A percentile compares a stretch with the other conserved stretches of the same genome.
Evolutionary conservation across 108 stramenopile species (phyloP).

Genomic region (Aurantiochytrium sp.): DNA sequence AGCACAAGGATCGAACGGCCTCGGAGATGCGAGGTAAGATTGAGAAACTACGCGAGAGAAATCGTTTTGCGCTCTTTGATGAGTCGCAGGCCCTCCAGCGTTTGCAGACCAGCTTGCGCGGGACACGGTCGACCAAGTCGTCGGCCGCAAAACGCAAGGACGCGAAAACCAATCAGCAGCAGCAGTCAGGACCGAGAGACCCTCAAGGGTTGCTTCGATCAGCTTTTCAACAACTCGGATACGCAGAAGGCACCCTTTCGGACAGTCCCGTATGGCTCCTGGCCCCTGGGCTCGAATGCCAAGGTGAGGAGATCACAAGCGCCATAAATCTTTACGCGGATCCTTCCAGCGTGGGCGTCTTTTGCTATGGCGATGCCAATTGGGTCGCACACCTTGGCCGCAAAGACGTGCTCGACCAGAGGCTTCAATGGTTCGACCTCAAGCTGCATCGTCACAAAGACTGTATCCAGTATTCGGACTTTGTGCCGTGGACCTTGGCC

Average conservation of each 20-base stretch:
- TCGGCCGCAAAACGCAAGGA: not conserved
- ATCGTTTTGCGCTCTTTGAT: not conserved
- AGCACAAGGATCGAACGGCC: not conserved
- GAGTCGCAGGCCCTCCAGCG: not conserved
- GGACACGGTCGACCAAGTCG: not conserved
- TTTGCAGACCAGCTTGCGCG: too few species aligned
- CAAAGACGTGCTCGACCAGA: not conserved
- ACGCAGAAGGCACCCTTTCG: not conserved
- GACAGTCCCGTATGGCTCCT: not conserved
- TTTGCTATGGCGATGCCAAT: not conserved
- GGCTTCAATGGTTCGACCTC: constrained; percentile 1
- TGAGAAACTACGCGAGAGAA: not conserved
- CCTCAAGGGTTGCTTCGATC: not conserved
- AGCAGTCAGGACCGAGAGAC: not conserved
- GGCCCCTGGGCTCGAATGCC: not conserved
- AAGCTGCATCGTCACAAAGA: not conserved
- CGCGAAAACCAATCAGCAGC: not conserved
- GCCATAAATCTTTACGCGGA: not conserved
- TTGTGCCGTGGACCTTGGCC: not conserved
- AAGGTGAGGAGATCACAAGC: not conserved
- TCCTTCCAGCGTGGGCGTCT: not conserved
- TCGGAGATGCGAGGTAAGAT: not conserved
- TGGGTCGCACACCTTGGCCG: not conserved
- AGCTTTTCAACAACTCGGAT: not conserved
- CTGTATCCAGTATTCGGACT: not conserved